Evolutionary conservation across 78 protist species (phyloP).

Genomic region (Dictyostelium citrinum): DNA sequence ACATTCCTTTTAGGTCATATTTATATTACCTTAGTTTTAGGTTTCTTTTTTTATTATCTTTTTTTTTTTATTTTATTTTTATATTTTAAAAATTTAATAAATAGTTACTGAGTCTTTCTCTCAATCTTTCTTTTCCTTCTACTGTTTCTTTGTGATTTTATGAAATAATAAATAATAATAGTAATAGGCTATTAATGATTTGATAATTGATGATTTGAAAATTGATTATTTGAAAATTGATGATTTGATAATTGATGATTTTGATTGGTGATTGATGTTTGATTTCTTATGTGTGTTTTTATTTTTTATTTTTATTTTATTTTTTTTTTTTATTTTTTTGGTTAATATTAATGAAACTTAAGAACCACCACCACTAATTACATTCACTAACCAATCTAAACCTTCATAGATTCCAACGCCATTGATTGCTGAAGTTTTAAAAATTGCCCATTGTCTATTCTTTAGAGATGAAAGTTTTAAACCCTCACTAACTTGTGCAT

Average conservation of each 20-base stretch:
- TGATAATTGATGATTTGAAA: not conserved
- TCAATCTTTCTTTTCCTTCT: not conserved
- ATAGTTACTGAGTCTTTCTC: not conserved
- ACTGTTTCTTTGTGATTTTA: not conserved
- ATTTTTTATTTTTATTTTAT: not conserved
- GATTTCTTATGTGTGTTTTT: not conserved
- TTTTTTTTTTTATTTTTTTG: too few species aligned
- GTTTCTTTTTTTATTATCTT: not conserved
- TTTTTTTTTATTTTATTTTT: not conserved
- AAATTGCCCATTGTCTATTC: slow-evolving; percentile 90
- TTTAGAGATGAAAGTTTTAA: slow-evolving; percentile 44
- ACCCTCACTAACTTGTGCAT: slow-evolving; percentile 69
- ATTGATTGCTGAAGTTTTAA: slow-evolving; percentile 88
- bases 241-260: not conserved
- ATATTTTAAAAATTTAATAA: not conserved
- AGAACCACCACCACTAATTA: not conserved
- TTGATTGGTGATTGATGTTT: too few species aligned
- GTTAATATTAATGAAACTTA: not conserved
- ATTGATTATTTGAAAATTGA: not conserved
- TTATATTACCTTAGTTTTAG: too few species aligned
- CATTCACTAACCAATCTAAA: slow-evolving; percentile 88
- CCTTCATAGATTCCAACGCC: slow-evolving; percentile 95
- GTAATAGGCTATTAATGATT: not conserved
- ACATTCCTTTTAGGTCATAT: too few species aligned
- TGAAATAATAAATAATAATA: not conserved